Conservation (phyloP, 768 basidiomycete species). For the Holtermannia corniformis region DNA sequence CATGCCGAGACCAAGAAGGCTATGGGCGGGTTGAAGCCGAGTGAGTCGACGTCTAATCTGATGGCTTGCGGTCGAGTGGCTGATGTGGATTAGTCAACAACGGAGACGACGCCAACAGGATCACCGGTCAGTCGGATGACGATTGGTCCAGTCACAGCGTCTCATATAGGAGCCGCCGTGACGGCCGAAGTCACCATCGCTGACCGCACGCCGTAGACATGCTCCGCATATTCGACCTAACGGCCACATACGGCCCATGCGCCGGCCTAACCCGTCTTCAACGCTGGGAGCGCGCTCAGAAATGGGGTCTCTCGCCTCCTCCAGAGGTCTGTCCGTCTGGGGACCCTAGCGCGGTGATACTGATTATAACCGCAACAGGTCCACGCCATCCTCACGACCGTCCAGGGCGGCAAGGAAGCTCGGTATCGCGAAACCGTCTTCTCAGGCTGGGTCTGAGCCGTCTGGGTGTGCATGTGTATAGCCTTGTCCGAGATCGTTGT, state of each 20-base stretch:
- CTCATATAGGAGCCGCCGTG: constrained; percentile 56
- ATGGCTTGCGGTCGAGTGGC: neutral
- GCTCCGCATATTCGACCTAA: constrained; percentile 40
- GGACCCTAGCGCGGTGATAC: neutral
- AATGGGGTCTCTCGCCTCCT: constrained; percentile 71
- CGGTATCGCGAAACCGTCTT: constrained; percentile 60
- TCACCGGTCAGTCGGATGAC: constrained; percentile 1
- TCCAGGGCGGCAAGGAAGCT: constrained; percentile 51
- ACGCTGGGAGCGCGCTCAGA: constrained; percentile 75
- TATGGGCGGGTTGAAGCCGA: constrained; percentile 53
- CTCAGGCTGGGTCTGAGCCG: constrained; percentile 39
- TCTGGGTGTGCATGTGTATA: too few species aligned
- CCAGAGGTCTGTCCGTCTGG: constrained; percentile 51
- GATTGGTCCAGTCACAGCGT: constrained; percentile 19
- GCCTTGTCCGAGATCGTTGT: too few species aligned
- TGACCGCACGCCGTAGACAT: constrained; percentile 13
- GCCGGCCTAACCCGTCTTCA: constrained; percentile 56
- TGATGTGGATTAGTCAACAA: neutral
- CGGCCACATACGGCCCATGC: constrained; percentile 34
- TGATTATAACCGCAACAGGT: constrained; percentile 47
- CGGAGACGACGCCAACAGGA: neutral
- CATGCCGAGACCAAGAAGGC: constrained; percentile 47
- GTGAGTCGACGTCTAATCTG: constrained; percentile 47
- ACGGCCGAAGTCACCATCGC: neutral
- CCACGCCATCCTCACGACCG: constrained; percentile 62